A percentile compares a stretch with the other conserved stretches of the same genome.
Evolutionary conservation across 1,139 yeast genomes (phyloP).

Genomic region (Meyerozyma athensensis): DNA sequence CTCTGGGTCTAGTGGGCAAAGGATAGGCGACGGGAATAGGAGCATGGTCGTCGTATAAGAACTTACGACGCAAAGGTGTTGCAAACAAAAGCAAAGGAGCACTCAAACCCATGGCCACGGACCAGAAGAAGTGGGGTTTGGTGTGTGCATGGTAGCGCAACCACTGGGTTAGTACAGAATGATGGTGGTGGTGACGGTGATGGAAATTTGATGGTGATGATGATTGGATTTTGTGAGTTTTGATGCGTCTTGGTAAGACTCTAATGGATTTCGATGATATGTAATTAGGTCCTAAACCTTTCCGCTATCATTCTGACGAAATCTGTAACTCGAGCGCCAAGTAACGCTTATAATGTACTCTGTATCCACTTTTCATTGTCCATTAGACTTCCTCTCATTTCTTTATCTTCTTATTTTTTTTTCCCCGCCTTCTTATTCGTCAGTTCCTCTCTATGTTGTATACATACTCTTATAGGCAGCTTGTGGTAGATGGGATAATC

Average conservation of each 20-base stretch:
- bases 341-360: too few species aligned
- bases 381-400: too few species aligned
- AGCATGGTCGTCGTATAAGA: slow-evolving; percentile 60
- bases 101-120: slow-evolving; percentile 61
- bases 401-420: too few species aligned
- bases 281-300: too few species aligned
- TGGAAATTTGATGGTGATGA: not conserved
- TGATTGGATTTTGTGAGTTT: not conserved
- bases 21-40: slow-evolving; percentile 72
- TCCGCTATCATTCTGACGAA: too few species aligned
- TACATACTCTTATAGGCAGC: slow-evolving; percentile 60
- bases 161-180: slow-evolving; percentile 43
- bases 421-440: not conserved
- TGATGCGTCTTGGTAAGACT: not conserved
- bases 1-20: slow-evolving; percentile 54
- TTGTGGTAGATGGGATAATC: slow-evolving; percentile 58
- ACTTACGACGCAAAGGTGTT: slow-evolving; percentile 70
- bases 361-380: too few species aligned
- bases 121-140: slow-evolving; percentile 71
- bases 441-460: not conserved
- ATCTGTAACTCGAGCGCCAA: too few species aligned
- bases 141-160: slow-evolving; percentile 75
- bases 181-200: not conserved
- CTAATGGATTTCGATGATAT: too few species aligned
- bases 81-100: slow-evolving; percentile 62